Conservation (phyloP, 2,329 filamentous ascomycete genomes). For the Pseudocercospora fijiensis region DNA sequence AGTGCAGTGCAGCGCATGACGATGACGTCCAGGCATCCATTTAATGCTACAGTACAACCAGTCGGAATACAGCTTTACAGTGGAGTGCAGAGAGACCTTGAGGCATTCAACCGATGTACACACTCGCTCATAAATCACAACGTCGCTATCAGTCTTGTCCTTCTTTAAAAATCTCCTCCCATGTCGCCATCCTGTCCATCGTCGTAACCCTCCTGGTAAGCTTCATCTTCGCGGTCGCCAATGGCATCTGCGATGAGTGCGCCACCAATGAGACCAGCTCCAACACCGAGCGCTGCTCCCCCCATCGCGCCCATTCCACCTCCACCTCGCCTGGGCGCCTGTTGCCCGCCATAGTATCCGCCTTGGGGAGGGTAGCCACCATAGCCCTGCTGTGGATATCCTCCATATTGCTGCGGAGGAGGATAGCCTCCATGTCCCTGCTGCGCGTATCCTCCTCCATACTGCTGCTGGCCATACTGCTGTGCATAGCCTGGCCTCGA, state of each 20-base stretch:
- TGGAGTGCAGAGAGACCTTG: background rate
- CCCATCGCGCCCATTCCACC: constrained; percentile 66
- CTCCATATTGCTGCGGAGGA: constrained; percentile 41
- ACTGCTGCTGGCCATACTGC: constrained; percentile 36
- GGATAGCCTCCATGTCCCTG: constrained; percentile 34
- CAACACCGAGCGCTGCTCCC: constrained; percentile 73
- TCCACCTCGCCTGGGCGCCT: constrained; percentile 48
- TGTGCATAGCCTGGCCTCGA: constrained; percentile 30
- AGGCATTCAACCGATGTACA: background rate
- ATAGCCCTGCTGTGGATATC: constrained; percentile 31
- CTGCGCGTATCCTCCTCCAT: constrained; percentile 37
- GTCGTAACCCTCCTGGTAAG: constrained; percentile 53
- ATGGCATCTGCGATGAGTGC: constrained; percentile 64
- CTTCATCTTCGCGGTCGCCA: constrained; percentile 54
- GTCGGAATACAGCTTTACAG: no score
- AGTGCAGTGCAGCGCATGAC: constrained; percentile 2
- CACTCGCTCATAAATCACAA: background rate
- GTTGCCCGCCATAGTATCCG: constrained; percentile 38
- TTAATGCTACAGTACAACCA: background rate
- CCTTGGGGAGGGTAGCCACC: constrained; percentile 38
- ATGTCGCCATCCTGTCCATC: constrained; percentile 36
- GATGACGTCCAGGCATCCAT: constrained; percentile 1
- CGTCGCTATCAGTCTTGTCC: background rate
- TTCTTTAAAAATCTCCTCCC: constrained; percentile 22
- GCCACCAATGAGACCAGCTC: constrained; percentile 78